phyloP scores from a whole-genome alignment of 495 filamentous ascomycete species.

The Diplogelasinospora grovesii region DNA sequence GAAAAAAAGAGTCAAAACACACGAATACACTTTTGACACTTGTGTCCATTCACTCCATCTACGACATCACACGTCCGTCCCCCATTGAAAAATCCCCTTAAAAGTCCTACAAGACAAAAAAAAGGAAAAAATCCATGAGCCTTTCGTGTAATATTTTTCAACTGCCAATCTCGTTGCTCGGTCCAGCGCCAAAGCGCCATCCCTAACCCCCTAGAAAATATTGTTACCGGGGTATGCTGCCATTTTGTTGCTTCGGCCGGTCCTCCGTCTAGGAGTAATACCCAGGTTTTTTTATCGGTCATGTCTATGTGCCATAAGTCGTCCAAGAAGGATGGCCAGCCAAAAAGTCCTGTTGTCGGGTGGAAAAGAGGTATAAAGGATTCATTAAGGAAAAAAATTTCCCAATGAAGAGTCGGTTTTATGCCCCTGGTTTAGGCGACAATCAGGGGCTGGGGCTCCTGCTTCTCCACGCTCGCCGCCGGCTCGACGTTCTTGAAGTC shows the following conservation, averaged over 20 bases:
- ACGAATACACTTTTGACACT: too few species aligned
- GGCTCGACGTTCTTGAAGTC: constrained; percentile 12
- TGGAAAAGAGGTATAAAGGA: not conserved
- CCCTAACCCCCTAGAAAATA: not conserved
- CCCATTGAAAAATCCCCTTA: too few species aligned
- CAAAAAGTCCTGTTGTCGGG: constrained; percentile 7
- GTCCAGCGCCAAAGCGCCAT: constrained; percentile 3
- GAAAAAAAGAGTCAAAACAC: too few species aligned
- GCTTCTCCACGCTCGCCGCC: constrained; percentile 3
- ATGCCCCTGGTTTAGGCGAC: constrained; percentile 24
- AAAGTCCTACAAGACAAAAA: not conserved
- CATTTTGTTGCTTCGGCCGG: constrained; percentile 4
- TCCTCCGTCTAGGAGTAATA: constrained; percentile 7
- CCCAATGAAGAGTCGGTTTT: too few species aligned
- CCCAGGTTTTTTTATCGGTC: constrained; percentile 7
- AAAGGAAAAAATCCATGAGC: constrained; percentile 1
- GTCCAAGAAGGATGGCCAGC: constrained; percentile 15
- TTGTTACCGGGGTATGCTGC: constrained; percentile 3
- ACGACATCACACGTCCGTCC: too few species aligned
- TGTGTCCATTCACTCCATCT: not conserved
- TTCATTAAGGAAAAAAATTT: constrained; percentile 4
- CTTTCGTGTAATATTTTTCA: not conserved
- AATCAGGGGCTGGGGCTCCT: constrained; percentile 35
- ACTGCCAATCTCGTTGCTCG: constrained; percentile 10
- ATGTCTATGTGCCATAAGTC: constrained; percentile 32